phyloP scores from a whole-genome alignment of 2,329 filamentous ascomycete species.

The Fusarium oligoseptatum region DNA sequence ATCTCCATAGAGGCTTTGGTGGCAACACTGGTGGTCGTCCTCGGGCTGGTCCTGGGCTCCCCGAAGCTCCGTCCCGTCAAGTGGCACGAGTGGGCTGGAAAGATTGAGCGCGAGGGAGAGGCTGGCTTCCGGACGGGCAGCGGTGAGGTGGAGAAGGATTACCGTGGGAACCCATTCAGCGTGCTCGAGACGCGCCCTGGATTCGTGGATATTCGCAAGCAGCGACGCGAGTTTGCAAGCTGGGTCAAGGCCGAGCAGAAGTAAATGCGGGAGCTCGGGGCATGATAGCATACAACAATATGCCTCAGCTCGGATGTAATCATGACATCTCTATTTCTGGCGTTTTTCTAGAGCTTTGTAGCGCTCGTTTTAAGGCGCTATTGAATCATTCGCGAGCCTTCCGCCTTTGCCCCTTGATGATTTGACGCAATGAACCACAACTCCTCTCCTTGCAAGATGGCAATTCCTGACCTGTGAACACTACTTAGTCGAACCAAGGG shows the following conservation, averaged over 20 bases:
- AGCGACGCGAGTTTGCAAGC: constrained; percentile 82
- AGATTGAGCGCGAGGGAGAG: constrained; percentile 83
- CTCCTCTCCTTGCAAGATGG: background rate
- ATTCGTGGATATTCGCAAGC: constrained; percentile 89
- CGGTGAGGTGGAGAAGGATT: constrained; percentile 78
- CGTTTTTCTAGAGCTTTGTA: background rate
- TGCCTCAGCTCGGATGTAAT: background rate
- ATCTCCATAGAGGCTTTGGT: constrained; percentile 89
- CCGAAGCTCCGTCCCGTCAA: constrained; percentile 86
- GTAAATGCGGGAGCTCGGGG: constrained; percentile 33
- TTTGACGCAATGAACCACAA: background rate
- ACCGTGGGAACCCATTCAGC: constrained; percentile 82
- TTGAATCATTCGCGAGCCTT: background rate
- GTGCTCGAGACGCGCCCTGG: constrained; percentile 83
- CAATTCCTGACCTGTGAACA: background rate
- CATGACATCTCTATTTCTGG: background rate
- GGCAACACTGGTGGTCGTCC: constrained; percentile 82
- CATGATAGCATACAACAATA: background rate
- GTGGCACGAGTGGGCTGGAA: constrained; percentile 84
- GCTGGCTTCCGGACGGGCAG: constrained; percentile 67
- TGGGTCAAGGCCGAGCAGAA: constrained; percentile 69
- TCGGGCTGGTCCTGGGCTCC: constrained; percentile 84
- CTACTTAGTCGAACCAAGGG: background rate
- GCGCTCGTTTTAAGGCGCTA: background rate
- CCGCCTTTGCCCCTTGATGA: background rate